Conservation (phyloP, 1,139 yeast genomes). For the Yamadazyma atlantica region DNA sequence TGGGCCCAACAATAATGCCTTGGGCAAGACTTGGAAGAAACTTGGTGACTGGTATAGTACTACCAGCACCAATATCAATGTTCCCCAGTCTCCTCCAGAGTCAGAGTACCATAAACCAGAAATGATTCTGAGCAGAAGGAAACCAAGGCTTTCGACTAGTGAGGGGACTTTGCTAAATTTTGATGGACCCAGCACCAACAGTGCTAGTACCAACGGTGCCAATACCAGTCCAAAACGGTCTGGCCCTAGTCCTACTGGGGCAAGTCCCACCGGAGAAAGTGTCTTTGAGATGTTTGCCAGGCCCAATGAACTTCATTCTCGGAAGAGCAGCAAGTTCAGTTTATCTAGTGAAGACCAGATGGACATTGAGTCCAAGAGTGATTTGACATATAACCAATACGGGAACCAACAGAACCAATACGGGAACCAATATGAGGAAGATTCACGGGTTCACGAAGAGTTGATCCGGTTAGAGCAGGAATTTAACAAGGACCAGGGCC, state of each 20-base stretch:
- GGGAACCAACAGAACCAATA: background rate
- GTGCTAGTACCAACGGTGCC: too few species aligned
- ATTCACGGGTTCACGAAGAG: too few species aligned
- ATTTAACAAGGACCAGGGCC: too few species aligned
- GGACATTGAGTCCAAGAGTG: background rate
- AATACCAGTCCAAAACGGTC: too few species aligned
- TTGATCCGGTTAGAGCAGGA: too few species aligned
- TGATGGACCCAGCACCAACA: too few species aligned
- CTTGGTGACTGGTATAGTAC: slow-evolving; percentile 65
- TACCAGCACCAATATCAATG: slow-evolving; percentile 19
- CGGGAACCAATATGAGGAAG: background rate
- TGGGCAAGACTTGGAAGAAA: slow-evolving; percentile 38
- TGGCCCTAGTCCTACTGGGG: too few species aligned
- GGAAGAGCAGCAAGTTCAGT: background rate
- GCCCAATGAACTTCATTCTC: background rate
- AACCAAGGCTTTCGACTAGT: slow-evolving; percentile 26
- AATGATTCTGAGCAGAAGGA: slow-evolving; percentile 61
- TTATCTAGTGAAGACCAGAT: background rate
- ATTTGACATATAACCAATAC: background rate
- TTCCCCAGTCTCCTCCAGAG: slow-evolving; percentile 33
- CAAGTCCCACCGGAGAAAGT: background rate
- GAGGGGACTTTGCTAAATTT: too few species aligned
- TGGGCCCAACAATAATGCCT: slow-evolving; percentile 4
- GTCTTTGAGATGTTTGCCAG: slow-evolving; percentile 1
- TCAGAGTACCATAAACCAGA: slow-evolving; percentile 53